Evolutionary conservation across 1,284 basidiomycete genomes (phyloP).

Genomic region (Pseudozyma pruni): DNA sequence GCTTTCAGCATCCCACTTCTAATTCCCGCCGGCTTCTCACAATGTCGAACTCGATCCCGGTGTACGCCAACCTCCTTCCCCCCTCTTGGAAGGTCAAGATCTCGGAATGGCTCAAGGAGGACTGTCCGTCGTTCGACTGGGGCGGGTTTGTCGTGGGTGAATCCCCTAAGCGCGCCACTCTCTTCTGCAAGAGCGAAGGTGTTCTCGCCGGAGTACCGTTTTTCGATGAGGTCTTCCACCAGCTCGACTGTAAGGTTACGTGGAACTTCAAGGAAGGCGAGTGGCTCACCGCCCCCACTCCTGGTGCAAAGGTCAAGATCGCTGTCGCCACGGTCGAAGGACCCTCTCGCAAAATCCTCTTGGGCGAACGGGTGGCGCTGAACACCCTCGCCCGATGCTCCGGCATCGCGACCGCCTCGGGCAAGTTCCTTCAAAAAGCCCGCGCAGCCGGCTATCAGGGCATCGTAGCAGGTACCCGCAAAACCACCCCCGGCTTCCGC

Average conservation of each 20-base stretch:
- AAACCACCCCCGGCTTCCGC: conserved; percentile 96
- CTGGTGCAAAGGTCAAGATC: conserved; percentile 72
- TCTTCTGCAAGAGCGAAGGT: conserved; percentile 85
- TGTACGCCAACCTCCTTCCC: conserved; percentile 58
- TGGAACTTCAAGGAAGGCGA: conserved; percentile 92
- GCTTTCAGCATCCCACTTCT: no score
- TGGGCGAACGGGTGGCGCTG: conserved; percentile 93
- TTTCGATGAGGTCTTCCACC: conserved; percentile 90
- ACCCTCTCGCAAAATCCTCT: conserved; percentile 85
- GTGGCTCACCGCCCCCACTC: conserved; percentile 66
- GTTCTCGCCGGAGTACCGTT: conserved; percentile 95
- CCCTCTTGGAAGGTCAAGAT: conserved; percentile 75
- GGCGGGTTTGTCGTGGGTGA: conserved; percentile 98
- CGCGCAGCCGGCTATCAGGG: conserved; percentile 83
- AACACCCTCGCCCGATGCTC: conserved; percentile 95
- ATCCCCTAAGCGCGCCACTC: conserved; percentile 82
- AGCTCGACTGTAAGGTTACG: conserved; percentile 89
- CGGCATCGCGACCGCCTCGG: conserved; percentile 94
- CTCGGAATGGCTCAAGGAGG: conserved; percentile 86
- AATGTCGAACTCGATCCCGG: conserved; percentile 22
- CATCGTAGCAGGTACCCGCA: conserved; percentile 92
- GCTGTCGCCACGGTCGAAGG: conserved; percentile 88
- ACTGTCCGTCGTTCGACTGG: conserved; percentile 96
- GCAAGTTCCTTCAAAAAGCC: conserved; percentile 82
- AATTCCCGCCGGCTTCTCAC: no score